Evolutionary conservation across 148 eudicot species (phyloP).

Genomic region (Rhododendron mucronatum): DNA sequence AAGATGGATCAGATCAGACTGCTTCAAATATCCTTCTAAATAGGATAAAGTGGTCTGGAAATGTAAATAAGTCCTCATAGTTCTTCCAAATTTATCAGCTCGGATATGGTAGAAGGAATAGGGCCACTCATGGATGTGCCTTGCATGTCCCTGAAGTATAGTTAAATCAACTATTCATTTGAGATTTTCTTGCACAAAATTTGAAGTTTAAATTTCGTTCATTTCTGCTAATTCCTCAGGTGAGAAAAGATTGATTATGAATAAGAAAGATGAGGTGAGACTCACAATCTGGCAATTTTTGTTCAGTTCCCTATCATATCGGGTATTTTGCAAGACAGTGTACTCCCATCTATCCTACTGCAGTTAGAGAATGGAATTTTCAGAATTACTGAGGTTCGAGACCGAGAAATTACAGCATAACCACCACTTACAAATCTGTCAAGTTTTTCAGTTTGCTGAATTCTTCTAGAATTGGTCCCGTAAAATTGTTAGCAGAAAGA

Average conservation of each 20-base stretch:
- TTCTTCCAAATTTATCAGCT: conserved; percentile 35
- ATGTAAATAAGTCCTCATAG: conserved; percentile 42
- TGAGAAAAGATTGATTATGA: neutral
- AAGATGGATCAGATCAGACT: conserved; percentile 12
- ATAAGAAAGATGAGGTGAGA: neutral
- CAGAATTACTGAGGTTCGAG: neutral
- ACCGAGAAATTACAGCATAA: neutral
- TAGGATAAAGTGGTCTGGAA: neutral
- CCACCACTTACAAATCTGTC: conserved; percentile 53
- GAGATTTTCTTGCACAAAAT: neutral
- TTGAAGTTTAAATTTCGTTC: neutral
- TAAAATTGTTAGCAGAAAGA: conserved; percentile 65
- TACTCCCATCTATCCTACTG: conserved; percentile 80
- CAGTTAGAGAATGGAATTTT: conserved; percentile 9
- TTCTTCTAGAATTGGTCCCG: conserved; percentile 64
- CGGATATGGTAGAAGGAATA: conserved; percentile 53
- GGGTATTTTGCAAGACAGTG: conserved; percentile 67
- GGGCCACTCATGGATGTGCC: conserved; percentile 85
- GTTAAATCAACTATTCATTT: neutral
- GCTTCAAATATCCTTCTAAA: neutral
- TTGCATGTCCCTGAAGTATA: conserved; percentile 58
- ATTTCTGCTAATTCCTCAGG: neutral
- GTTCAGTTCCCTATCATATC: conserved; percentile 72
- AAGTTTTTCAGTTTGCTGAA: conserved; percentile 55
- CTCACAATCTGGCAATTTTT: conserved; percentile 55